Percentiles rank a stretch among this genome's conserved stretches.
phyloP scores from a whole-genome alignment of 352 stramenopile species.

The Phytophthora pluvialis region DNA sequence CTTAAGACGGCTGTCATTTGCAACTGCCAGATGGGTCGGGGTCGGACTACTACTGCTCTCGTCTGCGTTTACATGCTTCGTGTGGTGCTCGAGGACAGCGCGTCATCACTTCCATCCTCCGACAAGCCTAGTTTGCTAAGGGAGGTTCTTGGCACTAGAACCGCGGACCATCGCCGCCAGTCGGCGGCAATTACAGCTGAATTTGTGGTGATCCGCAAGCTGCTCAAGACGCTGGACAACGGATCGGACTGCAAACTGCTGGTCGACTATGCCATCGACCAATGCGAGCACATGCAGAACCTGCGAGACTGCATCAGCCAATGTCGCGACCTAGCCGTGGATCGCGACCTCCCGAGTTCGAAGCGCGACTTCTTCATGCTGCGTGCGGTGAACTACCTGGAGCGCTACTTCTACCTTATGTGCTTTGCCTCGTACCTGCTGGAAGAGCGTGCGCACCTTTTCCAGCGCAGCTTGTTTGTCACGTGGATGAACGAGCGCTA shows the following conservation, averaged over 20 bases:
- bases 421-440: constrained; percentile 90
- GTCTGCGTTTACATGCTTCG: constrained; percentile 90
- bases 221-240: constrained; percentile 76
- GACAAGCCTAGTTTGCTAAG: constrained; percentile 28
- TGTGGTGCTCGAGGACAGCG: constrained; percentile 61
- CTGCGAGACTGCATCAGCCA: constrained; percentile 85
- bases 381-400: constrained; percentile 88
- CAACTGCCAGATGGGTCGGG: constrained; percentile 92
- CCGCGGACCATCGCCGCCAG: constrained; percentile 44
- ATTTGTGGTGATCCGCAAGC: constrained; percentile 79
- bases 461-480: constrained; percentile 70
- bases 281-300: constrained; percentile 88
- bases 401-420: constrained; percentile 91
- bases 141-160: constrained; percentile 28
- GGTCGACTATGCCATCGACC: constrained; percentile 77
- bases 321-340: constrained; percentile 76
- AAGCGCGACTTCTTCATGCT: constrained; percentile 88
- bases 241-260: constrained; percentile 65
- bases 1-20: constrained; percentile 81
- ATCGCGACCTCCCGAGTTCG: constrained; percentile 62
- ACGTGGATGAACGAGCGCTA: constrained; percentile 88
- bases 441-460: constrained; percentile 63
- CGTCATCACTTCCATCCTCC: constrained; percentile 17
- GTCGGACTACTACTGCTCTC: constrained; percentile 87
- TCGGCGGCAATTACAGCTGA: constrained; percentile 61